phyloP scores from a whole-genome alignment of 805 yeast genomes.

The Sugiyamaella valdiviana region DNA sequence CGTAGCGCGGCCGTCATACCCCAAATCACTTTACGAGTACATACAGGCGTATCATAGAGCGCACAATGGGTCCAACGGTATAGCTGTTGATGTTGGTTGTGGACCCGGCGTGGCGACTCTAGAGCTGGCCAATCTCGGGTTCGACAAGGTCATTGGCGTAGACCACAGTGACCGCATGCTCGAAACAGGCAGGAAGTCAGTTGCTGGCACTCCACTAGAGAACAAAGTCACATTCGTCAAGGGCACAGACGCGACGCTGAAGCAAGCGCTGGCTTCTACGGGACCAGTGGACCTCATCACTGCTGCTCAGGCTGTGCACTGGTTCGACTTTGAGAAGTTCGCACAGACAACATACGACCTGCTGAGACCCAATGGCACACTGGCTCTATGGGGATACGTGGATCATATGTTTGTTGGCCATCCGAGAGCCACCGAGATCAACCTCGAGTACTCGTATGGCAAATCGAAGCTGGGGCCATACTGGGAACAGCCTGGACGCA shows the following conservation, averaged over 20 bases:
- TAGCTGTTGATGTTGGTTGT: slow-evolving; percentile 61
- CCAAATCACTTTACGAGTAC: slow-evolving; percentile 41
- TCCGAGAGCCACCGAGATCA: slow-evolving; percentile 50
- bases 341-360: slow-evolving; percentile 45
- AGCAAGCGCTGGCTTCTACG: slow-evolving; percentile 17
- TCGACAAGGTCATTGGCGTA: slow-evolving; percentile 51
- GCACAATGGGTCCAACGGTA: slow-evolving; percentile 15
- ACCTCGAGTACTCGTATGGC: slow-evolving; percentile 46
- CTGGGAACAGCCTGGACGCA: slow-evolving; percentile 86
- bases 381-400: slow-evolving; percentile 74
- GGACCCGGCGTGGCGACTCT: slow-evolving; percentile 74
- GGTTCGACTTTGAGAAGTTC: slow-evolving; percentile 59
- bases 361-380: slow-evolving; percentile 56
- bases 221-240: slow-evolving; percentile 8
- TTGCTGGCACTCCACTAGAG: slow-evolving; percentile 6
- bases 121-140: slow-evolving; percentile 38
- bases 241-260: slow-evolving; percentile 23
- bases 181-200: slow-evolving; percentile 33
- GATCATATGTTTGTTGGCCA: slow-evolving; percentile 56
- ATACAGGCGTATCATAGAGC: slow-evolving; percentile 40
- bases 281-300: slow-evolving; percentile 55
- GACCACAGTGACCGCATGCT: slow-evolving; percentile 60
- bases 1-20: slow-evolving; percentile 62
- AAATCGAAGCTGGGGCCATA: slow-evolving; percentile 44
- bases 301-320: slow-evolving; percentile 84